Evolutionary conservation across 768 basidiomycete genomes (phyloP).

Genomic region (Tubosaeta brunneosetosa): DNA sequence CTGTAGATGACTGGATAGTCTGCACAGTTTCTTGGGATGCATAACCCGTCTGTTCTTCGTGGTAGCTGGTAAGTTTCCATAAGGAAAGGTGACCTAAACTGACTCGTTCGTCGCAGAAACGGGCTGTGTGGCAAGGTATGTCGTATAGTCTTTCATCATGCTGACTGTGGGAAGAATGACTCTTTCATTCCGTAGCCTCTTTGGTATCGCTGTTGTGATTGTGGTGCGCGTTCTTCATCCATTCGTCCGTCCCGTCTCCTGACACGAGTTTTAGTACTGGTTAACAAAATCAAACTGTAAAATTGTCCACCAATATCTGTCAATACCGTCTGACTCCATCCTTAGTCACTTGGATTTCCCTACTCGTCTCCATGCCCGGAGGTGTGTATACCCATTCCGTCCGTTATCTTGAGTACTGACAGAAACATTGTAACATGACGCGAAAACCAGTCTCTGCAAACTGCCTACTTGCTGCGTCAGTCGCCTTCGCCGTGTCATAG

Average conservation of each 20-base stretch:
- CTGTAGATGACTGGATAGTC: neutral
- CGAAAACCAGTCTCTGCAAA: conserved; percentile 17
- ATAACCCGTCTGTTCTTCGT: conserved; percentile 1
- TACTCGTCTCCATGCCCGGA: conserved; percentile 17
- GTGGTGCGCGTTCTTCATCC: conserved; percentile 8
- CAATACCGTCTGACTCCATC: neutral
- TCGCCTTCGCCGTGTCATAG: neutral
- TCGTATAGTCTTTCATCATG: neutral
- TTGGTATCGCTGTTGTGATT: conserved; percentile 2
- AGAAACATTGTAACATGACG: too few species aligned
- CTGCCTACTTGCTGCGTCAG: conserved; percentile 14
- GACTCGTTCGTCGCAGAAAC: conserved; percentile 12
- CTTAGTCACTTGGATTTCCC: conserved; percentile 14
- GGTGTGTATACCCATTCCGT: neutral
- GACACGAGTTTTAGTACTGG: conserved; percentile 11
- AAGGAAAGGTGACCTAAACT: neutral
- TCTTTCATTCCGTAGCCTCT: conserved; percentile 4
- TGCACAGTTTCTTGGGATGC: conserved; percentile 2
- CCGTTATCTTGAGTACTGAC: too few species aligned
- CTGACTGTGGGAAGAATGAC: too few species aligned
- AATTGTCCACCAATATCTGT: neutral
- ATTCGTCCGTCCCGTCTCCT: neutral
- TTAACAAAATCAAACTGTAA: conserved; percentile 11
- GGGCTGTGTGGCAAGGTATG: conserved; percentile 11
- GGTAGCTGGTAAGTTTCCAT: conserved; percentile 11